Conservation (phyloP, 2,329 filamentous ascomycete genomes). For the Grosmannia clavigera region DNA sequence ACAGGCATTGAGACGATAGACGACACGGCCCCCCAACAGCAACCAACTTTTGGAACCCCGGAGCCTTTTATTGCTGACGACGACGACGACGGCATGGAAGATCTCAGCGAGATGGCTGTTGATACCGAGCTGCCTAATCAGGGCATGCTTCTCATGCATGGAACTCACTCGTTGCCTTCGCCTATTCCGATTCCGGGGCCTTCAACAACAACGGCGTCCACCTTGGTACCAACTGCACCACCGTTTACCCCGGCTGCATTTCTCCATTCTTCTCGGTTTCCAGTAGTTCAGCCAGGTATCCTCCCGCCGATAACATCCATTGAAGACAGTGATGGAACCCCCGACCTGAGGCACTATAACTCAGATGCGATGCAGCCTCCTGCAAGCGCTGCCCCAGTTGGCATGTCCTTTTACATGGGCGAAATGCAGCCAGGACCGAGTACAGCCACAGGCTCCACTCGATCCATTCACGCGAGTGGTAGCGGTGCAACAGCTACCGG, state of each 20-base stretch:
- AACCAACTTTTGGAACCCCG: slow-evolving; percentile 22
- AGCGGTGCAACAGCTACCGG: not conserved
- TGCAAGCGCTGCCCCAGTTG: not conserved
- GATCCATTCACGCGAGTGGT: not conserved
- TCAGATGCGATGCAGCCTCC: not conserved
- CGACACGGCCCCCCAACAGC: slow-evolving; percentile 11
- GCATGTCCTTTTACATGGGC: not conserved
- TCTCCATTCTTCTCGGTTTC: not conserved
- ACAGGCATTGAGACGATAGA: slow-evolving; percentile 10
- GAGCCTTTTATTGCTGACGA: slow-evolving; percentile 25
- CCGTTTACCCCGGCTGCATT: slow-evolving; percentile 2
- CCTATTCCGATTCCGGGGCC: slow-evolving; percentile 1
- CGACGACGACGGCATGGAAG: slow-evolving; percentile 32
- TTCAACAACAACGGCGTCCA: not conserved
- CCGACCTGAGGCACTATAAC: not conserved
- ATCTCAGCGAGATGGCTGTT: slow-evolving; percentile 26
- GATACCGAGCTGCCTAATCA: slow-evolving; percentile 14
- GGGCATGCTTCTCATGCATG: not conserved
- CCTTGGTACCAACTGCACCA: slow-evolving; percentile 1
- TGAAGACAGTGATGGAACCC: not conserved
- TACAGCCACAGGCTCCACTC: not conserved
- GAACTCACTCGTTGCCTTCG: not conserved
- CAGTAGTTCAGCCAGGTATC: not conserved
- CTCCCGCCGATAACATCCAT: not conserved
- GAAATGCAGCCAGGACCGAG: not conserved